Evolutionary conservation across 1,284 basidiomycete genomes (phyloP), one percentile per base, ranked within the genome.

Genomic region (Caloboletus firmus): DNA sequence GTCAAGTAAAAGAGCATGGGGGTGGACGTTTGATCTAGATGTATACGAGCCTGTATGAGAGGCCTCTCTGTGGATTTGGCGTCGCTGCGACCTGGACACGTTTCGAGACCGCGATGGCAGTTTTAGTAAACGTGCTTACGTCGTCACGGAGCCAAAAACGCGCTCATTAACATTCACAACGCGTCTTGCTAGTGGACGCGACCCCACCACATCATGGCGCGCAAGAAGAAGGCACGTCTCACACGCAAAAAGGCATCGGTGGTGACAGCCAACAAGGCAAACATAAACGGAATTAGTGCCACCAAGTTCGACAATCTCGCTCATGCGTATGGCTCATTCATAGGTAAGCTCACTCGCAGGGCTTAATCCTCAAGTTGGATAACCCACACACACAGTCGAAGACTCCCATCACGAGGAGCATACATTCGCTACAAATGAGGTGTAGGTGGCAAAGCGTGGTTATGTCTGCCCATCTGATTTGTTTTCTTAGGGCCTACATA

Each of bases 1-100:
- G 77, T 74, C 54, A 84, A 62, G 65, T 77, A 80, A 65, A 84
- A 74, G 35, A 84, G 61, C 82, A 83, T 84, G 44, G 11, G 18
- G 37, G 43, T 53, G 18, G 32, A 41, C 26, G 45, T 46, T n/a
- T 56, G 31, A 50, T 49, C 40, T 32, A 24, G 54, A 52, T 37
- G 50, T 42, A 41, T n/a, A n/a, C n/a, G 48, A 37, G 30, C 46
- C 9, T 18, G 46, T 39, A 15, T n/a, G n/a, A n/a, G n/a, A 43
- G 20, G 32, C 36, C 36, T 28, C 40, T 31, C 48, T 18, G 22
- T 34, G 39, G 22, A 37, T 18, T 37, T 42, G 32, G n/a, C 41
- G n/a, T 24, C 24, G 45, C 43, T 28, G 51, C 47, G 49, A 44
- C 22, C n/a, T 18, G 17, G 22, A 54, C 66, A 60, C 62, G 51